These are phyloP conservation scores for Rhizomucor miehei DNA, from an alignment of 371 early-diverging fungal genomes.

Conservation along the genomic window DNA sequence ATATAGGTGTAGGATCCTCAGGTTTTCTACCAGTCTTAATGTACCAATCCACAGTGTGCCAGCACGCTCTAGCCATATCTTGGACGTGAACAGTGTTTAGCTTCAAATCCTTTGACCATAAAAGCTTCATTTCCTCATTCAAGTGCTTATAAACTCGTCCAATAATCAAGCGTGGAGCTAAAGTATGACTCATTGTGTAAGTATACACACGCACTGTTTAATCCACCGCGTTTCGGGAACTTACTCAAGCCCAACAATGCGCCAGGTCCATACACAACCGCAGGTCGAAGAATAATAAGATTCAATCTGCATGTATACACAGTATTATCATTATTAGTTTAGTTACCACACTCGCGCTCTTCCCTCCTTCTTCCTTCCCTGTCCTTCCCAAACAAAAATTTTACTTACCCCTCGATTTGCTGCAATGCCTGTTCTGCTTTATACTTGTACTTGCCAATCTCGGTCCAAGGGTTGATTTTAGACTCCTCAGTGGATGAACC, in stretches of 20 bases:
- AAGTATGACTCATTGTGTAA: neutral
- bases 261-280: conserved; percentile 87
- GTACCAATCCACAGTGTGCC: conserved; percentile 68
- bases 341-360: neutral
- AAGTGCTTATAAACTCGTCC: conserved; percentile 86
- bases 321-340: neutral
- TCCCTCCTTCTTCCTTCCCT: neutral
- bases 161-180: conserved; percentile 88
- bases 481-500: conserved; percentile 67
- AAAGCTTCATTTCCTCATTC: conserved; percentile 83
- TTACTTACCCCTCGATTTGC: conserved; percentile 48
- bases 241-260: conserved; percentile 77
- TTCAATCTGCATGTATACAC: conserved; percentile 50
- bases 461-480: conserved; percentile 84
- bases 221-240: conserved; percentile 12
- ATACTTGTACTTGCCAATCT: conserved; percentile 71
- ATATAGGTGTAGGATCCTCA: conserved; percentile 29
- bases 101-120: conserved; percentile 88
- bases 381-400: neutral
- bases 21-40: conserved; percentile 20
- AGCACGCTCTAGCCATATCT: conserved; percentile 81
- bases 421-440: conserved; percentile 79
- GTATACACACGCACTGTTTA: neutral
- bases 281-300: conserved; percentile 82
- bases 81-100: conserved; percentile 91